phyloP scores from a whole-genome alignment of 495 filamentous ascomycete genomes.

The Penicillium bovifimosum region DNA sequence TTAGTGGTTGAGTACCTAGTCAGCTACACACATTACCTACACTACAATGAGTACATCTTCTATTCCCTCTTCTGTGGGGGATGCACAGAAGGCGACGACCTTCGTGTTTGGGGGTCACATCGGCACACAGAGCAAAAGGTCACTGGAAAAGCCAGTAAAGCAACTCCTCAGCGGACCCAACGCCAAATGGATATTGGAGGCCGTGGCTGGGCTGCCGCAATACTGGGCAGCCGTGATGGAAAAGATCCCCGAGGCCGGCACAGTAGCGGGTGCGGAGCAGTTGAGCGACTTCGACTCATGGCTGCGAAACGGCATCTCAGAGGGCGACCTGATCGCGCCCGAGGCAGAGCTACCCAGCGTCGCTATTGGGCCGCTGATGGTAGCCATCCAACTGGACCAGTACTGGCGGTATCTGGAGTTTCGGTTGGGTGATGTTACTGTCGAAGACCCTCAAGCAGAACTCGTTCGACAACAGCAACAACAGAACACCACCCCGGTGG shows the following conservation, averaged over 20 bases:
- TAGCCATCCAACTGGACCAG: slow-evolving; percentile 25
- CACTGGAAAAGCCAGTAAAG: background rate
- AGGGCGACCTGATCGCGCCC: background rate
- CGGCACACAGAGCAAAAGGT: slow-evolving; percentile 1
- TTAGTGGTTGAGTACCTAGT: no score
- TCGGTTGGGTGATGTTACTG: background rate
- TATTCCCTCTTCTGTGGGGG: no score
- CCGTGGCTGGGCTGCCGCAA: slow-evolving; percentile 14
- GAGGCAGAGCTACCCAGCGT: background rate
- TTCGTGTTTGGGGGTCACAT: background rate
- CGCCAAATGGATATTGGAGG: slow-evolving; percentile 25
- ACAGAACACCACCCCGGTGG: no score
- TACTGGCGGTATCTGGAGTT: slow-evolving; percentile 18
- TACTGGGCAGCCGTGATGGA: slow-evolving; percentile 24
- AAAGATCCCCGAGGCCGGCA: slow-evolving; percentile 18
- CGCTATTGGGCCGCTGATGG: slow-evolving; percentile 19
- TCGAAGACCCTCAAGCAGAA: background rate
- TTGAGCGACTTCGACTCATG: background rate
- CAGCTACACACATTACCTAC: no score
- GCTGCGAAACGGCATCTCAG: background rate
- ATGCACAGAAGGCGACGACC: background rate
- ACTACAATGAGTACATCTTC: no score
- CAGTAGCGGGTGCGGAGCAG: background rate
- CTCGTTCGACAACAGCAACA: no score
- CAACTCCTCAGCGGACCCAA: slow-evolving; percentile 5